Evolutionary conservation across 2,329 filamentous ascomycete genomes (phyloP).

Genomic region (Sporothrix curviconia): DNA sequence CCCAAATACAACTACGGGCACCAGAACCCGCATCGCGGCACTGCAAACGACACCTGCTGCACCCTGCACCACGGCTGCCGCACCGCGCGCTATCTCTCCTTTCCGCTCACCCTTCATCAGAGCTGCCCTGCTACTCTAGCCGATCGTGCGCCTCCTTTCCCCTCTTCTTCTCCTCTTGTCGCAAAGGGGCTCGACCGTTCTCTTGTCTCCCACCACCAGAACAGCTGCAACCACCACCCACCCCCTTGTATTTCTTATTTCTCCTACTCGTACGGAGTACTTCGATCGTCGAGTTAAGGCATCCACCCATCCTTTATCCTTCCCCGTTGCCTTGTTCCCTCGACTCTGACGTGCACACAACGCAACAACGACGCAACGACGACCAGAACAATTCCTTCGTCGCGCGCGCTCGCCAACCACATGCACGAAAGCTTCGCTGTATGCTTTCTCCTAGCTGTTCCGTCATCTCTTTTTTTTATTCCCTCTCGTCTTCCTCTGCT

Average conservation of each 20-base stretch:
- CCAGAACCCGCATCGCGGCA: neutral
- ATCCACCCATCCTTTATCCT: constrained; percentile 12
- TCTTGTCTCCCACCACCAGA: neutral
- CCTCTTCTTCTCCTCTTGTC: too few species aligned
- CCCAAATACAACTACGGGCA: too few species aligned
- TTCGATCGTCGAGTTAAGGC: neutral
- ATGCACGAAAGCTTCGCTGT: constrained; percentile 35
- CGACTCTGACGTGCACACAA: neutral
- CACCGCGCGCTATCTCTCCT: constrained; percentile 6
- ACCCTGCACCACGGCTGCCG: neutral
- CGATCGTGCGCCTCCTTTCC: too few species aligned
- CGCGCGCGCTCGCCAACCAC: constrained; percentile 37
- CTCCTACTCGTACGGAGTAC: too few species aligned
- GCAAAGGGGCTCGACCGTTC: constrained; percentile 10
- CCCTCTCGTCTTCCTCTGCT: neutral
- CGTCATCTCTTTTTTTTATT: neutral
- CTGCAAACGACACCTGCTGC: neutral
- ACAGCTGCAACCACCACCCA: neutral
- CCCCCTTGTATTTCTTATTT: constrained; percentile 9
- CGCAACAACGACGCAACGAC: too few species aligned
- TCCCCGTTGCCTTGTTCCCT: constrained; percentile 5
- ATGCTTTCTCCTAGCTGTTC: neutral
- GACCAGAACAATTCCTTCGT: neutral
- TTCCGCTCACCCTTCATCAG: neutral
- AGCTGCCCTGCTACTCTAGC: neutral